Base-by-base conservation (phyloP, 345 rosid genomes). In the Brassica incana region DNA sequence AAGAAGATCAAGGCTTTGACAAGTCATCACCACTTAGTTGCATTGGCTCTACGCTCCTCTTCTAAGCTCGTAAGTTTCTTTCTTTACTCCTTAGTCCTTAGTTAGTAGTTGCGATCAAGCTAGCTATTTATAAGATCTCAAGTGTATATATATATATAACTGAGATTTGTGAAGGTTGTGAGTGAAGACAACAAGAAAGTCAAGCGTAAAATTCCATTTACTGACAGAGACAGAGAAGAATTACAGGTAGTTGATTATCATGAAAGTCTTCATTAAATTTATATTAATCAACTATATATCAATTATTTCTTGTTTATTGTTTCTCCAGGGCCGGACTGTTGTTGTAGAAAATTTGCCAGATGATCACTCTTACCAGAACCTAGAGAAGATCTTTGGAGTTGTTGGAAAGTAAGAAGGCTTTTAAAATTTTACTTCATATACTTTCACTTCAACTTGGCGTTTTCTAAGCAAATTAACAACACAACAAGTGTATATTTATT, bases 291-390 rank as follows among this genome's bases (percentile, higher is more conserved):
- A 61, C 14, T 18, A 29, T 74, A 12, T 10, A 52, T 20, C 8
- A 35, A 9, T 30, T 32, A 65, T 23, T 5, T 14, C 67, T 54
- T 56, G 61, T 56, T 7, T 14, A 72, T 59, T 52, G 8, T 15
- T 52, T 71, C 77, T 84, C 82, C 77, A 95, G 98, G 87, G 90
- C 60, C 87, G 96, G 25, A 95, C 90, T 11, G 94, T 95, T 67
- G 90, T 88, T 58, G 97, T 77, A 25, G 99, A 95, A 90, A 95
- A 95, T 86, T 85, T 95, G 84, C 99, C 99, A 35, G 99, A 95
- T 63, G 99, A 95, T 87, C 96, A 95, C 73, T 93, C 98, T 69
- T 92, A 95, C 78, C 99, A 90, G 40, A 93, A 93, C 83, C 85
- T 95, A 69, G 98, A 93, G 84, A 93, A 87, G 73, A 88, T 93